Conservation (phyloP, 371 early-diverging fungal species). For the Thermomucor indicae-seudaticae region DNA sequence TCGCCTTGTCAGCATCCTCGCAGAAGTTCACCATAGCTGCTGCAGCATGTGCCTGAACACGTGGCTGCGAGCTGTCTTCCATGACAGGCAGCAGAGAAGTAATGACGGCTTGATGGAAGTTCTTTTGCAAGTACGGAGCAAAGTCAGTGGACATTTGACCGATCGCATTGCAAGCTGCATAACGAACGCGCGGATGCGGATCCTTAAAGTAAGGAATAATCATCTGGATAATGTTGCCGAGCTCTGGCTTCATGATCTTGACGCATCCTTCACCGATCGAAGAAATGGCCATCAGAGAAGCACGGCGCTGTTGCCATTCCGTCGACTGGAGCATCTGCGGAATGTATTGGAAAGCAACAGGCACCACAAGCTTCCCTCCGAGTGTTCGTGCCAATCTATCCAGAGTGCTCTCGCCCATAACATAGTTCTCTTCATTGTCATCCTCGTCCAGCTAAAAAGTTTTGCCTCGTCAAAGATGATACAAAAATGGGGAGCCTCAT, state of each 20-base stretch:
- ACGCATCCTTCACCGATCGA: constrained; percentile 96
- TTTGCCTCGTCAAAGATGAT: too few species aligned
- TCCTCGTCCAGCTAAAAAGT: constrained; percentile 81
- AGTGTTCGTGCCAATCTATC: constrained; percentile 89
- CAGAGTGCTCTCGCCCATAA: constrained; percentile 92
- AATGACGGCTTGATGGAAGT: constrained; percentile 75
- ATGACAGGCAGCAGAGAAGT: constrained; percentile 82
- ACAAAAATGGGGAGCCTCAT: neutral
- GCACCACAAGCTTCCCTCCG: constrained; percentile 87
- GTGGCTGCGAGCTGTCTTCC: constrained; percentile 71
- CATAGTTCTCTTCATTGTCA: constrained; percentile 82
- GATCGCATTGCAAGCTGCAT: constrained; percentile 93
- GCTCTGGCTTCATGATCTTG: constrained; percentile 87
- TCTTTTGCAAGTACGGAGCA: constrained; percentile 79
- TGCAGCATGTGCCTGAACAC: constrained; percentile 95
- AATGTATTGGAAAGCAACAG: constrained; percentile 83
- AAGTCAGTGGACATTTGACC: constrained; percentile 98
- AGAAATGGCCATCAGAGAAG: constrained; percentile 90
- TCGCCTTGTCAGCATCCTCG: constrained; percentile 77
- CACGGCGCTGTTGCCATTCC: constrained; percentile 92
- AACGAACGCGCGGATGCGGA: constrained; percentile 93
- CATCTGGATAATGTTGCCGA: constrained; percentile 79
- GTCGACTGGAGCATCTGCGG: constrained; percentile 84
- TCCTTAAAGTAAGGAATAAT: constrained; percentile 83
- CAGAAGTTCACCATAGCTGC: constrained; percentile 97